A percentile compares a stretch with the other conserved stretches of the same genome.
phyloP scores from a whole-genome alignment of 352 stramenopile species.

The Pythium aquatile region DNA sequence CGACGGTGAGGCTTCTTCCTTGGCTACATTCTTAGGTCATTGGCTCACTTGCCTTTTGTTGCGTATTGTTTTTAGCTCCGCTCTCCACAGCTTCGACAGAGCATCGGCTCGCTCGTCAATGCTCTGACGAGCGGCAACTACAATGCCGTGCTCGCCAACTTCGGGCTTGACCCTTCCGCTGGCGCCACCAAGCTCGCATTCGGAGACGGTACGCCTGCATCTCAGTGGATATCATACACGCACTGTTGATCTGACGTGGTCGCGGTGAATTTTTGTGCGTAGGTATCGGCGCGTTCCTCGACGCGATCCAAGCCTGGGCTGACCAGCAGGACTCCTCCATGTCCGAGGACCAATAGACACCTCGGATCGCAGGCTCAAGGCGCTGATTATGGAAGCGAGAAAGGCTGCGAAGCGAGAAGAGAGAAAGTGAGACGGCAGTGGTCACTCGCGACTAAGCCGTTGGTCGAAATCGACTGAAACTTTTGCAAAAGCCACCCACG shows the following conservation, averaged over 20 bases:
- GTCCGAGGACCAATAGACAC: slow-evolving; percentile 17
- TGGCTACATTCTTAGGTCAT: background rate
- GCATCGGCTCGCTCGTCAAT: slow-evolving; percentile 77
- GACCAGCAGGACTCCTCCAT: slow-evolving; percentile 54
- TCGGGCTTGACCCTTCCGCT: slow-evolving; percentile 78
- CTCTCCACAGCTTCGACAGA: slow-evolving; percentile 88
- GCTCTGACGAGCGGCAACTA: slow-evolving; percentile 90
- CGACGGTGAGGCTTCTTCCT: slow-evolving; percentile 41
- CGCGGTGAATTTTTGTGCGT: background rate
- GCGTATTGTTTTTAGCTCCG: slow-evolving; percentile 38
- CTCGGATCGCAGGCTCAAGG: background rate
- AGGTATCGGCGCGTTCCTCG: slow-evolving; percentile 79
- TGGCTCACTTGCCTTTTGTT: slow-evolving; percentile 1
- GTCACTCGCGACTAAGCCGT: background rate
- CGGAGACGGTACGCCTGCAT: slow-evolving; percentile 61
- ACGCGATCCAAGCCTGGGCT: slow-evolving; percentile 75
- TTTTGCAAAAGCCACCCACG: background rate
- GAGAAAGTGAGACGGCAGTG: background rate
- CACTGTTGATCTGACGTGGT: background rate
- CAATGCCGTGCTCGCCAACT: slow-evolving; percentile 89
- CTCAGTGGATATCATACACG: background rate
- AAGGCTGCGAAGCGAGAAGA: background rate
- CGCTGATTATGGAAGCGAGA: background rate
- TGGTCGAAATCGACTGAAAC: slow-evolving; percentile 8
- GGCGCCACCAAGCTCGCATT: slow-evolving; percentile 77